Conservation (phyloP, 2,329 filamentous ascomycete species). For the Aspergillus fischeri region DNA sequence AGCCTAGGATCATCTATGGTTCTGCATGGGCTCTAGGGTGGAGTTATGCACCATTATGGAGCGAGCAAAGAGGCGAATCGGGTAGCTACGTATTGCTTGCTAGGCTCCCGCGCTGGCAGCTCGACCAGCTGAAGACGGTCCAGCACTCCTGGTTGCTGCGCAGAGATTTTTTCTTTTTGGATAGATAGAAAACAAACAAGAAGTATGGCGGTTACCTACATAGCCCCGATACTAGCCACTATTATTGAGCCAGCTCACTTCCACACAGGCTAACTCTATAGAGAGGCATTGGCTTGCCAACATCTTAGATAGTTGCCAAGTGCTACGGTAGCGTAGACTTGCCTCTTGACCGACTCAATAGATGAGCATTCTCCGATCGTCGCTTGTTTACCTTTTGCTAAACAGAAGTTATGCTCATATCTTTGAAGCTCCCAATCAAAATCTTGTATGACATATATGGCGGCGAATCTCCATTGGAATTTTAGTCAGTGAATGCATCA, state of each 20-base stretch:
- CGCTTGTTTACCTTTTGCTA: not conserved
- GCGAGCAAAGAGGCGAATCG: slow-evolving; percentile 16
- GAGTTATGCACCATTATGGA: slow-evolving; percentile 4
- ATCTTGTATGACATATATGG: slow-evolving; percentile 3
- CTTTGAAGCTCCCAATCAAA: not conserved
- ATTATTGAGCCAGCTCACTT: not conserved
- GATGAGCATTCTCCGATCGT: not conserved
- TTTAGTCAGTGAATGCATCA: slow-evolving; percentile 11
- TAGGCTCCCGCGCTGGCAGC: not conserved
- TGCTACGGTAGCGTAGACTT: not conserved
- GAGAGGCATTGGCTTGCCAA: not conserved
- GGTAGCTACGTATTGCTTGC: slow-evolving; percentile 10
- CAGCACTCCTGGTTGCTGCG: slow-evolving; percentile 16
- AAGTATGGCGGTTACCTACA: not conserved
- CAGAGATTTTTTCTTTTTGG: slow-evolving; percentile 8
- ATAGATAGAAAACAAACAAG: slow-evolving; percentile 15
- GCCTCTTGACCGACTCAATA: not conserved
- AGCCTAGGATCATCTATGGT: slow-evolving; percentile 19
- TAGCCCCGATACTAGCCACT: not conserved
- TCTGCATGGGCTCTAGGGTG: slow-evolving; percentile 18
- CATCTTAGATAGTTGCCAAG: not conserved
- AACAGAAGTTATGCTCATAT: not conserved
- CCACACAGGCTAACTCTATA: not conserved
- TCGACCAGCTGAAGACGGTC: not conserved
- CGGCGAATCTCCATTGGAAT: not conserved